Evolutionary conservation across 768 basidiomycete species (phyloP).

Genomic region (Lepiota brunneoincarnata): DNA sequence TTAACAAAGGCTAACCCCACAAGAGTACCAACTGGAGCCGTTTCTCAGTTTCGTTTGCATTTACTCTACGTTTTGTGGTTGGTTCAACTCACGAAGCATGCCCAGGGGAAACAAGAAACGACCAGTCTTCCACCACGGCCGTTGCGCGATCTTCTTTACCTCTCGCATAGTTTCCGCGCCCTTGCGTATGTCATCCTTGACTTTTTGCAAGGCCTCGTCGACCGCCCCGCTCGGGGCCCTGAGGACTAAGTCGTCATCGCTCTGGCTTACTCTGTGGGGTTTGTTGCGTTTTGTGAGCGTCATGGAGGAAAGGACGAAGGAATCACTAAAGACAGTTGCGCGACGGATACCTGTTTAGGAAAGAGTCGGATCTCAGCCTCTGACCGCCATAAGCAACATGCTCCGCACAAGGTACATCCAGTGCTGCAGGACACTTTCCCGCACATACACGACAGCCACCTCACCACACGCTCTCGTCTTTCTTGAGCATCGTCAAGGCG

Average conservation of each 20-base stretch:
- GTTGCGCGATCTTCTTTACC: slow-evolving; percentile 10
- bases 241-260: slow-evolving; percentile 2
- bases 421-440: slow-evolving; percentile 24
- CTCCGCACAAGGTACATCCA: slow-evolving; percentile 25
- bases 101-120: slow-evolving; percentile 74
- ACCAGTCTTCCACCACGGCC: slow-evolving; percentile 31
- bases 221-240: not conserved
- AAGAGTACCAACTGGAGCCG: slow-evolving; percentile 54
- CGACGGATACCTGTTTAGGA: not conserved
- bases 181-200: slow-evolving; percentile 4
- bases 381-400: slow-evolving; percentile 16
- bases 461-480: slow-evolving; percentile 82
- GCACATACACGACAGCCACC: slow-evolving; percentile 57
- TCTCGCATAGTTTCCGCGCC: slow-evolving; percentile 2
- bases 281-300: slow-evolving; percentile 28
- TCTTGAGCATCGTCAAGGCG: slow-evolving; percentile 81
- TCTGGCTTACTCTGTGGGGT: not conserved
- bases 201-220: not conserved
- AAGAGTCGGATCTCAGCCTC: slow-evolving; percentile 5
- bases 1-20: slow-evolving; percentile 66
- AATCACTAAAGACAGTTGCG: too few relatives aligned
- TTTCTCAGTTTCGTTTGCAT: not conserved
- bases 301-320: slow-evolving; percentile 49
- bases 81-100: slow-evolving; percentile 43
- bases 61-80: too few relatives aligned